Evolutionary conservation across 1,139 yeast genomes (phyloP).

Genomic region (Lodderomyces jiufengensis): DNA sequence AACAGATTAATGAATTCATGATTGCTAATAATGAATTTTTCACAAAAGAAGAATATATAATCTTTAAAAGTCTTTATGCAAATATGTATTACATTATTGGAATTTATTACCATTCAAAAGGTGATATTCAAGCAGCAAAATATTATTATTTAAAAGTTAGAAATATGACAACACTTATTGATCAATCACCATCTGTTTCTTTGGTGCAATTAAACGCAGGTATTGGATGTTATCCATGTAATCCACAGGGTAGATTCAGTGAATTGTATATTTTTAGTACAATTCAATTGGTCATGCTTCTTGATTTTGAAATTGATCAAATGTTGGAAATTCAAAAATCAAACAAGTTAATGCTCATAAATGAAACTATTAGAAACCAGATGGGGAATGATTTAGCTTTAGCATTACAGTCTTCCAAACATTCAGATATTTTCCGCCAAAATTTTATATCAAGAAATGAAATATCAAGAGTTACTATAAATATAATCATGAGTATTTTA

Average conservation of each 20-base stretch:
- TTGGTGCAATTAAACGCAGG: slow-evolving; percentile 19
- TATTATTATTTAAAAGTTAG: slow-evolving; percentile 33
- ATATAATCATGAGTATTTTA: slow-evolving; percentile 5
- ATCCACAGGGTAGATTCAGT: slow-evolving; percentile 17
- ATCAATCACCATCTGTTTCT: slow-evolving; percentile 4
- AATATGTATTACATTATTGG: slow-evolving; percentile 37
- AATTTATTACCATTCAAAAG: slow-evolving; percentile 31
- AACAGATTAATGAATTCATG: slow-evolving; percentile 30
- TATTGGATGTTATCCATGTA: slow-evolving; percentile 19
- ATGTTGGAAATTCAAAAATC: slow-evolving; percentile 4
- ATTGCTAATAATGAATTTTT: slow-evolving; percentile 25
- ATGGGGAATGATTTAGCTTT: slow-evolving; percentile 1
- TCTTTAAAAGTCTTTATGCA: slow-evolving; percentile 32
- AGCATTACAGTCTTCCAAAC: background rate
- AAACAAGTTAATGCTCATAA: slow-evolving; percentile 3
- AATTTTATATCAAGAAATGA: slow-evolving; percentile 11
- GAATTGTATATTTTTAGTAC: slow-evolving; percentile 27
- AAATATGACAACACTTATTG: slow-evolving; percentile 12
- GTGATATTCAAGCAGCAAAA: slow-evolving; percentile 34
- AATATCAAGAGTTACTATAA: slow-evolving; percentile 12
- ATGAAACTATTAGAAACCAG: slow-evolving; percentile 8
- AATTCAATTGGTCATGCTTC: slow-evolving; percentile 23
- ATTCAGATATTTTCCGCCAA: slow-evolving; percentile 1
- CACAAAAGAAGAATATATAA: slow-evolving; percentile 28
- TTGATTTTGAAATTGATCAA: slow-evolving; percentile 21